Base-by-base conservation (phyloP, 1,284 basidiomycete species). In the Anthracocystis panici-leucophaei region DNA sequence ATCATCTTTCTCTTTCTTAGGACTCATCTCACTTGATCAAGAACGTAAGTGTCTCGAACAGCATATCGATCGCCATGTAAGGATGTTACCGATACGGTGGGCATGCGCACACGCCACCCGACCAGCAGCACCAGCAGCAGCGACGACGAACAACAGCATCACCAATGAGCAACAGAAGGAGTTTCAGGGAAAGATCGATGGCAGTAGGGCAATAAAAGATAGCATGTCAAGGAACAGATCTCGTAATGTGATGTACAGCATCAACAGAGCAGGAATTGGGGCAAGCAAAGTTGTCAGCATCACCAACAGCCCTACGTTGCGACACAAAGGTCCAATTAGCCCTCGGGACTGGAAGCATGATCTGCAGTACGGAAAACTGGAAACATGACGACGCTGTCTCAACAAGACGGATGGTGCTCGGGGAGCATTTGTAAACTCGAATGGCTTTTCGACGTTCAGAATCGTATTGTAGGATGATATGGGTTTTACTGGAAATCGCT, bases 11-110 rank as follows among this genome's bases (percentile, higher is more conserved):
- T 44, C 31, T 59, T 57, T 52, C 52, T 48, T 25, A 71, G 63
- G 58, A 71, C 41, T 44, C 59, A 60, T 57, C 62, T 55, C 59
- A 70, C 27, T 56, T 57, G 63, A 62, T 62, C 68, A 71, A 71
- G 68, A 71, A 65, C 62, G 68, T 71, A 72, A 66, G 69, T 66
- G 23, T 53, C 31, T 29, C 23, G 12, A 16, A 9, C 44, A 40
- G 33, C 42, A 57, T 33, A 40, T 35, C 16, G n/a, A 38, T 29
- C 25, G 10, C 11, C 42, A 41, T 33, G 35, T 23, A 40, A 53
- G 41, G 41, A 48, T 38, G 27, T 20, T 40, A 16, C 3, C 38
- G n/a, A 45, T 5, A 25, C 3, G 48, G 10, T n/a, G 48, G 29
- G 27, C 8, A 49, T 2, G 52, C 23, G 27, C 33, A 31, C 18